Base-by-base conservation (phyloP, 2,329 filamentous ascomycete genomes). In the Drechslerella coelobrocha region DNA sequence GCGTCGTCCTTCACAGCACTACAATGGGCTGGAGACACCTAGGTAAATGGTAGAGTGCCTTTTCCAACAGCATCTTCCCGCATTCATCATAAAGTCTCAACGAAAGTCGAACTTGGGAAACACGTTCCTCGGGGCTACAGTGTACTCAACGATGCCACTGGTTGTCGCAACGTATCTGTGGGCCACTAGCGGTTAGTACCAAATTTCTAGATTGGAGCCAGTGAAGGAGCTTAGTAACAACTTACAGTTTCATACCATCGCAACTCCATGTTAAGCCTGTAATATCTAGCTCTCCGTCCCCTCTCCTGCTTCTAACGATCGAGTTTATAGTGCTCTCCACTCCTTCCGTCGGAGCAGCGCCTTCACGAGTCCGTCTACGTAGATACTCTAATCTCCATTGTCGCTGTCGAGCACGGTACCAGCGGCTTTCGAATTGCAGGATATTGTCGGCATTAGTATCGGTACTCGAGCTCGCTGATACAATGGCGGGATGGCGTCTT, bases 201-300 rank as follows among this genome's bases (percentile, higher is more conserved):
- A 34, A 3, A 6, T 19, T 19, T 12, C 39, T 3, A 2, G 37
- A 2, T 34, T 8, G 19, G n/a, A 8, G n/a, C 19, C 55, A 21
- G 9, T 41, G 10, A 29, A 47, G 10, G 47, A 23, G 21, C 10
- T 7, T 3, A 21, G 39, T 23, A 12, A 39, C 26, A 47, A 73
- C 75, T 73, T 68, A 76, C 75, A 76, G 39, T 39, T 75, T 76
- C 31, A 68, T 75, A 23, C 75, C 75, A 56, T 76, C 73, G 50
- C 71, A 73, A 45, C 74, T 75, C 54, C 75, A 61, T 5, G 75
- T 76, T 21, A 75, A 73, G n/a, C 75, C 75, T 7, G 75, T 76
- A 43, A 76, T 76, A 63, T 76, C 75, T 8, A 76, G 68, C 23
- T 74, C 75, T 9, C 73, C 73, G 34, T 75, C 73, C 14, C 62